Evolutionary conservation across 495 filamentous ascomycete species (phyloP), one percentile per base, ranked within the genome.

Genomic region (Aspergillus kassunensis): DNA sequence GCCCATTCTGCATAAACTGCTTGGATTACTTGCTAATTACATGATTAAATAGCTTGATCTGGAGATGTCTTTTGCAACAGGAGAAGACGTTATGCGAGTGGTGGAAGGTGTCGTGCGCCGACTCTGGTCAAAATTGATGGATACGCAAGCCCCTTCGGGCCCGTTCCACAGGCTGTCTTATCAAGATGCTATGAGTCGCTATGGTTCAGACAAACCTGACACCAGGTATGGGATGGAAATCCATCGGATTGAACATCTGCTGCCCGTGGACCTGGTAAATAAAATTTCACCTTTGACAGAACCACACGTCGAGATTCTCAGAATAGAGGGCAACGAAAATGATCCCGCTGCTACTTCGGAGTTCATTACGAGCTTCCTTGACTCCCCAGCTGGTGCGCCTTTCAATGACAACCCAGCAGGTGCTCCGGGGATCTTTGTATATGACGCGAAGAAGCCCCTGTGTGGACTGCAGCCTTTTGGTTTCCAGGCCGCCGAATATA

Each of bases 151-250:
- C 4, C 70, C 70, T 2, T 46, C 64, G n/a, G 68, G 61, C 4
- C 66, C 70, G 8, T 90, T 90, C 61, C 66, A 62, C 19, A 71
- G 74, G 48, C 79, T 93, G 53, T 70, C 83, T 1, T 97, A 96
- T 63, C 66, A 85, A 21, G 74, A 86, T 29, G 90, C 84, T 33
- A 97, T 98, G 90, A 67, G 72, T 4, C 71, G 65, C 11, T 95
- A 90, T 58, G 93, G 93, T 6, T 86, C 82, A 12, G 93, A 98
- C 67, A 98, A 98, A 63, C 93, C 93, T 2, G 95, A 98, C 64
- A 72, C 89, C 2, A 80, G 93, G 33, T 72, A 80, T 47, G 76
- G 76, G 13, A 70, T 70, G 57, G 65, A 86, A 77, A 87, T 95
- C 15, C 63, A 69, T 18, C 71, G 74, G 19, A 72, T 93, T 21